Conservation (phyloP, 164 flowering plant genomes). For the Houttuynia cordata region DNA sequence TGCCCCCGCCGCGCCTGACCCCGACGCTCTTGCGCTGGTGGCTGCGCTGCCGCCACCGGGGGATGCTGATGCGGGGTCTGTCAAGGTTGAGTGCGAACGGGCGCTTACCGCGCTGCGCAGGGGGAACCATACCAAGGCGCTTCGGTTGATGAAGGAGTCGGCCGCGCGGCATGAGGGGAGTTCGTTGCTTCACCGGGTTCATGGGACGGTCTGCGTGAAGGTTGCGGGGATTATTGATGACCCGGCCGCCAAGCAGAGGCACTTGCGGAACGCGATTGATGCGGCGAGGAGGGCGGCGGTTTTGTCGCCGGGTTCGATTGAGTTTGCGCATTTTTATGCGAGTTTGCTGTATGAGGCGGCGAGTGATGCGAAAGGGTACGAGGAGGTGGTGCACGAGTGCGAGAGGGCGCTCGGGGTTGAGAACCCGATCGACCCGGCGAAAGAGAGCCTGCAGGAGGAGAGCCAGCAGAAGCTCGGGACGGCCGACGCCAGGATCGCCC, state of each 20-base stretch:
- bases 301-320: constrained; percentile 71
- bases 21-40: constrained; percentile 1
- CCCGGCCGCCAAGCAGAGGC: constrained; percentile 48
- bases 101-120: constrained; percentile 67
- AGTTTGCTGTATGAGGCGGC: constrained; percentile 77
- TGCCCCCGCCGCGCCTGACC: too few species aligned
- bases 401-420: constrained; percentile 65
- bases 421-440: constrained; percentile 78
- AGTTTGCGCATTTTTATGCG: constrained; percentile 80
- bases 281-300: constrained; percentile 51
- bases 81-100: constrained; percentile 73
- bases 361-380: constrained; percentile 59
- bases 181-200: constrained; percentile 61
- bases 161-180: constrained; percentile 28
- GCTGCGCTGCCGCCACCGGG: neutral
- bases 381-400: constrained; percentile 76
- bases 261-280: constrained; percentile 57
- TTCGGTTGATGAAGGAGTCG: constrained; percentile 74
- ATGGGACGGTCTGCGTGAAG: constrained; percentile 67
- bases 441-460: constrained; percentile 84
- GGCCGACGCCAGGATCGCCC: constrained; percentile 45
- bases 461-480: constrained; percentile 46
- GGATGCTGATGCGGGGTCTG: constrained; percentile 2
- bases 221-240: constrained; percentile 69
- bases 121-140: constrained; percentile 80